phyloP scores from a whole-genome alignment of 1,284 basidiomycete genomes.

The Malassezia slooffiae region DNA sequence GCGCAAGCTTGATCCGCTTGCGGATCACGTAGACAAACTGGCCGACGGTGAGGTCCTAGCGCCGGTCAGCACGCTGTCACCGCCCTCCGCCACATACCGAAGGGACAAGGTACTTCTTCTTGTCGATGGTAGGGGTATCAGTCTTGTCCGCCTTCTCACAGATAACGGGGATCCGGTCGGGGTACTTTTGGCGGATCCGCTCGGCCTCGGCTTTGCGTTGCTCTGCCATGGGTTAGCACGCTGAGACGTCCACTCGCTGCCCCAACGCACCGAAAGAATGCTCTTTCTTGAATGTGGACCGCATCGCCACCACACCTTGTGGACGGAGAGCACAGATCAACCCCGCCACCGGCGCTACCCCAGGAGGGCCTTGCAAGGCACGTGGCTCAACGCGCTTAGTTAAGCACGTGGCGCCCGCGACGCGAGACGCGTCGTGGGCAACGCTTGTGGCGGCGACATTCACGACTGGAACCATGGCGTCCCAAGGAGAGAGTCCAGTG shows the following conservation, averaged over 20 bases:
- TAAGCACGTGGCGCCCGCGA: no score
- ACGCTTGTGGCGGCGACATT: no score
- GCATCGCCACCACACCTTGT: no score
- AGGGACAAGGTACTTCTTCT: slow-evolving; percentile 99
- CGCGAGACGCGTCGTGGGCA: no score
- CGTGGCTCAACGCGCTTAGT: no score
- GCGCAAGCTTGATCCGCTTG: slow-evolving; percentile 98
- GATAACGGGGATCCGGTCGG: slow-evolving; percentile 95
- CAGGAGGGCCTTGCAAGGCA: no score
- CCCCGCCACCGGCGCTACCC: no score
- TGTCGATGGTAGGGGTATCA: slow-evolving; percentile 98
- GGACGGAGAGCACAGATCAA: no score
- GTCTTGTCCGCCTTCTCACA: slow-evolving; percentile 99
- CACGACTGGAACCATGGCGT: no score
- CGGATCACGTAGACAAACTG: slow-evolving; percentile 99
- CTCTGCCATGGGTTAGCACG: slow-evolving; percentile 54
- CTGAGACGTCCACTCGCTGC: no score
- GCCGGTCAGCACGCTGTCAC: neutral
- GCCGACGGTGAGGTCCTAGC: slow-evolving; percentile 78
- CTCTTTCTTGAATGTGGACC: slow-evolving; percentile 99
- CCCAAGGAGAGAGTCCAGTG: no score
- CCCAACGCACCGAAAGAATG: slow-evolving; percentile 91
- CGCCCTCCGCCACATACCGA: slow-evolving; percentile 49
- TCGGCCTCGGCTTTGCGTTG: slow-evolving; percentile 94
- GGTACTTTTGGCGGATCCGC: slow-evolving; percentile 95